A percentile compares a stretch with the other conserved stretches of the same genome.
phyloP scores from a whole-genome alignment of 352 stramenopile species.

The Thalassiosira delicatula region DNA sequence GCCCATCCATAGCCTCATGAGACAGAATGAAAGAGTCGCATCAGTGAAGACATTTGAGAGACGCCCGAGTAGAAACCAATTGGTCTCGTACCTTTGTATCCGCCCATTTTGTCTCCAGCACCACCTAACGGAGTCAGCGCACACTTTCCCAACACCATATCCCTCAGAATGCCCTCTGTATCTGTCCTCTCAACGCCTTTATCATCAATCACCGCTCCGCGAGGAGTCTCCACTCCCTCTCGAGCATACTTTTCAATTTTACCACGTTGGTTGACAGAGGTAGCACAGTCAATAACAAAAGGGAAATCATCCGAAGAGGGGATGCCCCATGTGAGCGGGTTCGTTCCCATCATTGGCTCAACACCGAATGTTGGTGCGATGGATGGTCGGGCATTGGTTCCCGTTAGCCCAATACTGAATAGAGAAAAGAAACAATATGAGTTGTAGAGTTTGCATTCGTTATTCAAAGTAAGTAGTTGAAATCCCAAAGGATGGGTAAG shows the following conservation, averaged over 20 bases:
- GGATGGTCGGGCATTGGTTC: too few species aligned
- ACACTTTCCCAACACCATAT: slow-evolving; percentile 76
- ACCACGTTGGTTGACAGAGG: slow-evolving; percentile 73
- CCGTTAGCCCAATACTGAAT: too few species aligned
- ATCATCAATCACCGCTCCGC: slow-evolving; percentile 73
- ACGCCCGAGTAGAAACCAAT: too few species aligned
- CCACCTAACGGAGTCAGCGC: slow-evolving; percentile 71
- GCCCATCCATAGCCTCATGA: too few species aligned
- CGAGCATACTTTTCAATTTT: slow-evolving; percentile 78
- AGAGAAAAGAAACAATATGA: too few species aligned
- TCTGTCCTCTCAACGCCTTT: slow-evolving; percentile 77
- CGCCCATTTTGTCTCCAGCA: slow-evolving; percentile 74
- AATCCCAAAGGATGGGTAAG: too few species aligned
- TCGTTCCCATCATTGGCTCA: slow-evolving; percentile 71
- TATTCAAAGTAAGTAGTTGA: too few species aligned
- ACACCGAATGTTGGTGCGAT: slow-evolving; percentile 77
- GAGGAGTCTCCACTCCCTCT: slow-evolving; percentile 69
- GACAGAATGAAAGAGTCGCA: too few species aligned
- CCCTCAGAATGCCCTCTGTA: slow-evolving; percentile 71
- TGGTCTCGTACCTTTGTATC: slow-evolving; percentile 75
- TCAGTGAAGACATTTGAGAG: too few species aligned
- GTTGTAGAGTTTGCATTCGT: too few species aligned
- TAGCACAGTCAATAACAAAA: slow-evolving; percentile 79
- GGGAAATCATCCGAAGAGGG: slow-evolving; percentile 69
- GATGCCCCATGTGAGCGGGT: slow-evolving; percentile 72